Evolutionary conservation across 2,329 filamentous ascomycete genomes (phyloP).

Genomic region (Aspergillus unguis): DNA sequence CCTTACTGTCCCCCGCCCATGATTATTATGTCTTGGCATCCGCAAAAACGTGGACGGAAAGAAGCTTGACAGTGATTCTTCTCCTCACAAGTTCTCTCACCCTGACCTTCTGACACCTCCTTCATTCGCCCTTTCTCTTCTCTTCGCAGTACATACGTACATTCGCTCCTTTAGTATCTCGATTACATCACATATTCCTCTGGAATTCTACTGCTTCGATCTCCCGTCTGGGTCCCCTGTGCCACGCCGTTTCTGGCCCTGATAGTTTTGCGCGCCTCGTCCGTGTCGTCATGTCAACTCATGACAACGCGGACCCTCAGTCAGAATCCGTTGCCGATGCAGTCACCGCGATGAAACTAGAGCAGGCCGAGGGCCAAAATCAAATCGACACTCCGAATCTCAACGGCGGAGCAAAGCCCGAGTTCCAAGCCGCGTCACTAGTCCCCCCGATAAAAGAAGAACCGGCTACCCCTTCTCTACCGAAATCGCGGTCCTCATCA

Average conservation of each 20-base stretch:
- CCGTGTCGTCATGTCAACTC: conserved; percentile 42
- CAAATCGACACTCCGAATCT: conserved; percentile 20
- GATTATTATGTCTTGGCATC: conserved; percentile 18
- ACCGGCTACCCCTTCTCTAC: conserved; percentile 15
- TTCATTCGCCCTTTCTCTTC: conserved; percentile 8
- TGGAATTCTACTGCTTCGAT: background rate
- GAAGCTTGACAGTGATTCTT: conserved; percentile 15
- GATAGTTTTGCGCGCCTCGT: conserved; percentile 24
- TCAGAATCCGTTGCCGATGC: conserved; percentile 34
- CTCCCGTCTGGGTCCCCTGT: background rate
- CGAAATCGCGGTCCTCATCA: conserved; percentile 25
- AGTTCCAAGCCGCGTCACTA: conserved; percentile 16
- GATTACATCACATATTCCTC: background rate
- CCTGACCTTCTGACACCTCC: conserved; percentile 9
- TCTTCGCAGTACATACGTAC: background rate
- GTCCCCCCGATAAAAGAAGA: conserved; percentile 19
- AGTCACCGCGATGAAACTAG: conserved; percentile 37
- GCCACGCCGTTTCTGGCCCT: conserved; percentile 12
- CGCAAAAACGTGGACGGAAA: conserved; percentile 18
- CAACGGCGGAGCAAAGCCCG: conserved; percentile 27
- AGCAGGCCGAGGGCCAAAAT: conserved; percentile 20
- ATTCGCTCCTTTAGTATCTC: background rate
- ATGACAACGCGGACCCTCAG: conserved; percentile 41
- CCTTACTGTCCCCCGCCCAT: conserved; percentile 6
- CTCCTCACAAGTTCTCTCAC: conserved; percentile 12